Conservation (phyloP, 1,139 yeast genomes). For the Yamadazyma oceani region DNA sequence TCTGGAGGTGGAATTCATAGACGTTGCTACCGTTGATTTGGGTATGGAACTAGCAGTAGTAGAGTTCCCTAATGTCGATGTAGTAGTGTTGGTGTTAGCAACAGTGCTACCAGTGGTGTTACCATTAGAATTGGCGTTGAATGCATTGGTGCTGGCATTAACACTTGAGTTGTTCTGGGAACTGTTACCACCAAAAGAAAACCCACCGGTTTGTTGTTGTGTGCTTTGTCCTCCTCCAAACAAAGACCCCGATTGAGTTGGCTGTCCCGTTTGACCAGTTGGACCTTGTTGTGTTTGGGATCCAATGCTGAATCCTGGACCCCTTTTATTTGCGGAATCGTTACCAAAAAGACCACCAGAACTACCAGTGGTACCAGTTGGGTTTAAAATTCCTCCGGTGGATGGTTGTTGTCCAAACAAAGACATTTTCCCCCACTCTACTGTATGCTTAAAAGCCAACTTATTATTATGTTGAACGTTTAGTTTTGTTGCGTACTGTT, state of each 20-base stretch:
- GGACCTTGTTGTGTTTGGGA: too few species aligned
- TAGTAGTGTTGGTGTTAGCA: conserved; percentile 2
- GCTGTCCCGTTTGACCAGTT: too few species aligned
- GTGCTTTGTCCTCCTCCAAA: too few species aligned
- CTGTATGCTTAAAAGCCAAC: too few species aligned
- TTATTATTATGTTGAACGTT: too few species aligned
- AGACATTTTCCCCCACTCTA: too few species aligned
- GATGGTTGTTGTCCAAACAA: conserved; percentile 18
- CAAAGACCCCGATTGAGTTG: too few species aligned
- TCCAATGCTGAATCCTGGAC: too few species aligned
- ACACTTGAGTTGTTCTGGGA: too few species aligned
- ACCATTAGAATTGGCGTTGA: not conserved
- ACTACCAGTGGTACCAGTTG: conserved; percentile 6
- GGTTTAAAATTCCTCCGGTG: conserved; percentile 2
- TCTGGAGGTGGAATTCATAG: conserved; percentile 11
- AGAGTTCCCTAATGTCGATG: not conserved
- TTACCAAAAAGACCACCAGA: conserved; percentile 9
- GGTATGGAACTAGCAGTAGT: conserved; percentile 3
- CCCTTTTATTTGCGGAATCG: not conserved
- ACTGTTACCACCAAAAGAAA: too few species aligned
- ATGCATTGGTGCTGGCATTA: too few species aligned
- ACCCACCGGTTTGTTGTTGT: too few species aligned
- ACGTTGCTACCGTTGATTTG: conserved; percentile 5
- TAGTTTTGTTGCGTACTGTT: not conserved
- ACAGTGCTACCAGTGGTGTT: not conserved